Percentiles rank a stretch among this genome's conserved stretches.
phyloP scores from a whole-genome alignment of 768 basidiomycete genomes.

The Leccinellum luteum region DNA sequence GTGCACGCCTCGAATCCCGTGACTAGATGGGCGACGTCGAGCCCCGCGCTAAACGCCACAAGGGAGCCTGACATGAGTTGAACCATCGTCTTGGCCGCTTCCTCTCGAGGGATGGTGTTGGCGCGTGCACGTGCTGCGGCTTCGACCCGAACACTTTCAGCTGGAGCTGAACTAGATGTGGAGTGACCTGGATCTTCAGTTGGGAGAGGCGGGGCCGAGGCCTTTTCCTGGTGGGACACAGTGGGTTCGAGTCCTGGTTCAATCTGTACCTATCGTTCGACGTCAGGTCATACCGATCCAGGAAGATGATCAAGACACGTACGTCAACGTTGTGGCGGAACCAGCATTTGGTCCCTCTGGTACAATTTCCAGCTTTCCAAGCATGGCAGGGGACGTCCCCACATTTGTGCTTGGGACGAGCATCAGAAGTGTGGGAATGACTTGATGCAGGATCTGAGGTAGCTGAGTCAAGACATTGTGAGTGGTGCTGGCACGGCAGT shows the following conservation, averaged over 20 bases:
- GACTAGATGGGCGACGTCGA: too few relatives aligned
- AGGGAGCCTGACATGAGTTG: too few relatives aligned
- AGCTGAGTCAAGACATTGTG: not conserved
- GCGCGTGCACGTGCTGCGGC: too few relatives aligned
- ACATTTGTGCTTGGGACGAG: slow-evolving; percentile 25
- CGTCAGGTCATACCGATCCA: not conserved
- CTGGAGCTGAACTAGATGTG: too few relatives aligned
- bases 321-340: slow-evolving; percentile 36
- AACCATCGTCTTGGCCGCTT: too few relatives aligned
- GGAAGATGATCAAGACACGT: slow-evolving; percentile 5
- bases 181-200: too few relatives aligned
- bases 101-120: too few relatives aligned
- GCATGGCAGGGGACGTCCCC: slow-evolving; percentile 21
- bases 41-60: too few relatives aligned
- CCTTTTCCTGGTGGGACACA: too few relatives aligned
- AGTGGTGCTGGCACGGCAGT: not conserved
- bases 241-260: not conserved
- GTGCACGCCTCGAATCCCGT: too few relatives aligned
- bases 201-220: too few relatives aligned
- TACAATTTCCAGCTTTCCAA: slow-evolving; percentile 40
- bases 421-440: slow-evolving; percentile 10
- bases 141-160: too few relatives aligned
- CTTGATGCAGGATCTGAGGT: not conserved
- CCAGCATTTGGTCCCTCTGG: slow-evolving; percentile 34
- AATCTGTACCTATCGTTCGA: slow-evolving; percentile 8